Evolutionary conservation across 768 basidiomycete genomes (phyloP), one percentile per base, ranked within the genome.

Genomic region (Pleurotus citrinopileatus): DNA sequence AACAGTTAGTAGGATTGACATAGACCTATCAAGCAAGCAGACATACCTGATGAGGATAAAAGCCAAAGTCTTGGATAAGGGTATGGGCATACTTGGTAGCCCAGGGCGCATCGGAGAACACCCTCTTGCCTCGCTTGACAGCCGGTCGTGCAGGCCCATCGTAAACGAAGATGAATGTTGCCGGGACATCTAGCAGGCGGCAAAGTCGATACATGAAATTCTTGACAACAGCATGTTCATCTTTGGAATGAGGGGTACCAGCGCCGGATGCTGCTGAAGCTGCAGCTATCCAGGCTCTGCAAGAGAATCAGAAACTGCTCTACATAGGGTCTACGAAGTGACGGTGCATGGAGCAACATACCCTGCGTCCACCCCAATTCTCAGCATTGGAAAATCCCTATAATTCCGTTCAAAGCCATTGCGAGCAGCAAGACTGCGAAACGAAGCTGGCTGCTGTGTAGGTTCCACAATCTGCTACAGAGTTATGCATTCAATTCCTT

Each of bases 11-110:
- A n/a, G n/a, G n/a, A 15, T 22, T 23, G 17, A 43, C n/a, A 10
- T 27, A 5, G 2, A 29, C n/a, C n/a, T 17, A 34, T 2, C 12
- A 28, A 23, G 45, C 37, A n/a, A n/a, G n/a, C n/a, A n/a, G 27
- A 54, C 55, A 10, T 45, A 67, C 68, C 36, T 22, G 55, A 34
- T 63, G 53, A 63, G 65, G 69, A 40, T 70, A 65, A 45, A 75
- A 74, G 0, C 79, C 78, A 48, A 77, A 78, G 0, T 66, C 71
- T n/a, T 72, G 65, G n/a, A 79, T 60, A 25, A 82, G 64, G n/a
- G 59, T 52, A 54, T 69, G 57, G 37, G 73, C 60, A 7, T 60
- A 61, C 2, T 4, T 20, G 0, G 60, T 57, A 13, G 68, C 51
- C 57, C 59, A 63, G 28, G 65, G 63, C 58, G 69, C 55, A 57